Evolutionary conservation across 129 eudicot species (phyloP), one percentile per base, ranked within the genome.

Genomic region (Scalesia atractyloides): DNA sequence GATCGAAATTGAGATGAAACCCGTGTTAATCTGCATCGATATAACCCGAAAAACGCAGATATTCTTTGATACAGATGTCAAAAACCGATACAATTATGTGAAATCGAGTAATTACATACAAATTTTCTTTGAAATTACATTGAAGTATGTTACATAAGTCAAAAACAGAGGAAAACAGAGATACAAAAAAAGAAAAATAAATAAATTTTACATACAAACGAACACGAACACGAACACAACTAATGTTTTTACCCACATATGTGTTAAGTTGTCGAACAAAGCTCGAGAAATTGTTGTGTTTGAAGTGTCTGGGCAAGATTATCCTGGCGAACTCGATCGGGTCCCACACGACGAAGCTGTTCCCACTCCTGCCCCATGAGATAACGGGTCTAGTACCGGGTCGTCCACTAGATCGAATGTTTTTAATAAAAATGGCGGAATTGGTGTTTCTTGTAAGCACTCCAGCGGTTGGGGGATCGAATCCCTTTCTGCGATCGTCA

Each of bases 221-320:
- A 54, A 74, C 17, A 63, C n/a, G 13, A 61, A 77, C 72, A 62
- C 15, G 36, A 26, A n/a, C 39, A 69, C 66, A 30, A 67, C 46
- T 57, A 57, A 57, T 22, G 13, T 58, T 60, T 87, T 60, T 87
- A 93, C 97, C 90, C 92, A 93, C 98, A 84, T 93, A 93, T 4
- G 97, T 94, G 78, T 94, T 94, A 2, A 94, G 98, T 76, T 90
- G 98, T 15, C 97, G 89, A 76, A 94, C 96, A 77, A 90, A 94
- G 84, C 98, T 94, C 7, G 98, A 94, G 82, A 87, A 94, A 72
- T 90, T 94, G 82, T 85, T 86, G 89, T 87, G 97, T 84, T 94
- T 94, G 86, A 94, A 94, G 77, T 85, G 79, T 74, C 87, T 69
- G 17, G 98, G 97, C 68, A 90, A 75, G 9, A 90, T 49, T 44